Evolutionary conservation across 306 rosid species (phyloP).

Genomic region (Cotoneaster glaucophyllus): DNA sequence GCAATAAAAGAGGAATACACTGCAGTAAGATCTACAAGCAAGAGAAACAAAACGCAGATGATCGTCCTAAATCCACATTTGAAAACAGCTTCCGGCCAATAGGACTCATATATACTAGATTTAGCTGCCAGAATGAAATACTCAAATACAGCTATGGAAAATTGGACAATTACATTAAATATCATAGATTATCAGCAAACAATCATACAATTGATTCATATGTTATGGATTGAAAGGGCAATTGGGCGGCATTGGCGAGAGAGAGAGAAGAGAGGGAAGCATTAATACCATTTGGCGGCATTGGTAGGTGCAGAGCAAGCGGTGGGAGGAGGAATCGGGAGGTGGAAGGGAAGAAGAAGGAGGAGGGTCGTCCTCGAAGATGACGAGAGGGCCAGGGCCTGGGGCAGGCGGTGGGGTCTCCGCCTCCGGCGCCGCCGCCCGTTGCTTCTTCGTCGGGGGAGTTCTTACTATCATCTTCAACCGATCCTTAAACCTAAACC

Average conservation of each 20-base stretch:
- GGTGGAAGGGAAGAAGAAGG: slow-evolving; percentile 9
- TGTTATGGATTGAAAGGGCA: neutral
- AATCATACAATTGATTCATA: neutral
- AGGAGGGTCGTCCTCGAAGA: slow-evolving; percentile 58
- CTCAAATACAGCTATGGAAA: neutral
- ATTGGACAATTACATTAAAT: neutral
- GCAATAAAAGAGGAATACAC: neutral
- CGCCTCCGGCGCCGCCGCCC: slow-evolving; percentile 25
- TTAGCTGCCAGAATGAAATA: neutral
- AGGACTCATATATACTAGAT: neutral
- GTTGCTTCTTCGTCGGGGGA: slow-evolving; percentile 72
- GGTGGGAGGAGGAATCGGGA: slow-evolving; percentile 25
- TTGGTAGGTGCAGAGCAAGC: slow-evolving; percentile 78
- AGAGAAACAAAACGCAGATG: neutral
- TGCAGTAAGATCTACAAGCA: neutral
- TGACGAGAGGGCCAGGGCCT: slow-evolving; percentile 42
- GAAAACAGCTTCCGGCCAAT: neutral
- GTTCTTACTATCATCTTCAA: slow-evolving; percentile 64
- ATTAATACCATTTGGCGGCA: slow-evolving; percentile 85
- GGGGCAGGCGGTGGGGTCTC: slow-evolving; percentile 24
- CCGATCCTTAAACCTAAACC: neutral
- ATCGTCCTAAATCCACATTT: neutral
- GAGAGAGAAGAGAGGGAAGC: neutral
- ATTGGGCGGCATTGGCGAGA: neutral
- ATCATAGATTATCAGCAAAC: neutral